Base-by-base conservation (phyloP, 164 flowering plant genomes). In the Cinnamomum chago region DNA sequence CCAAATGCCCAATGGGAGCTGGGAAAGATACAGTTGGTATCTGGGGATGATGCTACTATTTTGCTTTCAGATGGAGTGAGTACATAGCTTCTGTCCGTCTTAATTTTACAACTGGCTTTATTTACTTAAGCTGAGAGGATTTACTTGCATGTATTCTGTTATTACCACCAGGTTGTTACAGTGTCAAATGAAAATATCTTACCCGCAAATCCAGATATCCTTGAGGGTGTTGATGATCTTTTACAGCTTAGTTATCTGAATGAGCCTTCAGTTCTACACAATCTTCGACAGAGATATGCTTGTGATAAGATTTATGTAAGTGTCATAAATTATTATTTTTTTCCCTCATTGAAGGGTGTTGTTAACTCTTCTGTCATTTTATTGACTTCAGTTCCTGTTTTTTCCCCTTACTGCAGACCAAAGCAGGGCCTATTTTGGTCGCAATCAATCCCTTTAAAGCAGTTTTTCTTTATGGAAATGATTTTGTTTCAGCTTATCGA, bases 201-300 rank as follows among this genome's bases (percentile, higher is more conserved):
- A 71, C 98, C 98, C 70, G 97, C 97, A 72, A 96, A 96, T 80
- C 97, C 98, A 55, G 89, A 88, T 79, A 80, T 92, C 47, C 86
- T 96, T 68, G 92, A 88, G 65, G 97, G 94, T 25, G 88, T 85
- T 55, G 91, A 92, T 85, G 97, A 96, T 84, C 96, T 96, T 70
- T 81, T 85, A 70, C 94, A 87, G 76, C 96, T 96, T 70, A 90
- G 93, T 83, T 96, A 87, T 86, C 84, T 96, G 84, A 96, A 96
- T 82, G 99, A 96, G 78, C 99, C 99, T 60, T 92, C 98, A 40
- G 92, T 96, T 80, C 92, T 96, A 75, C 84, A 92, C 84, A 94
- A 92, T 81, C 91, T 96, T 72, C 84, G 82, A 58, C 73, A 75
- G 65, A 88, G 98, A 91, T 92, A 86, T 84, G 80, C 84, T 62